A percentile compares a stretch with the other conserved stretches of the same genome.
Conservation (phyloP, 2,329 filamentous ascomycete genomes). For the Salinomyces thailandicus region DNA sequence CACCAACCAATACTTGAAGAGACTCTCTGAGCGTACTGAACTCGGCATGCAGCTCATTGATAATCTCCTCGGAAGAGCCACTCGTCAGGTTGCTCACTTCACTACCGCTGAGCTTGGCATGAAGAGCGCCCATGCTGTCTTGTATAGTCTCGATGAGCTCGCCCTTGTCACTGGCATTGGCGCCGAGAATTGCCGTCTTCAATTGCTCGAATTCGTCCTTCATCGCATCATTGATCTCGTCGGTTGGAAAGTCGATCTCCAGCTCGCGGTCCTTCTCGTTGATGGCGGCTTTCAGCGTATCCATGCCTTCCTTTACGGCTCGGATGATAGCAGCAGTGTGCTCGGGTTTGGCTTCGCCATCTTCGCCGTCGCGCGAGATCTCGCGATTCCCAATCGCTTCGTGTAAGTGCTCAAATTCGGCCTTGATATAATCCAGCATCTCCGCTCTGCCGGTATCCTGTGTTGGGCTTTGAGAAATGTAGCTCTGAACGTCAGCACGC, state of each 20-base stretch:
- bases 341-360: constrained; percentile 9
- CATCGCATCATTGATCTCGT: constrained; percentile 55
- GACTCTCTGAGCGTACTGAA: constrained; percentile 51
- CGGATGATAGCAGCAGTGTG: constrained; percentile 22
- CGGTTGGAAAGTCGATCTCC: constrained; percentile 26
- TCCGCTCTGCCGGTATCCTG: constrained; percentile 35
- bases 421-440: constrained; percentile 40
- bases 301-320: constrained; percentile 23
- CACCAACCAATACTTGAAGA: constrained; percentile 42
- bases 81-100: constrained; percentile 20
- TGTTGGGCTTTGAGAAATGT: constrained; percentile 33
- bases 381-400: constrained; percentile 39
- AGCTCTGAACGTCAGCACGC: constrained; percentile 50
- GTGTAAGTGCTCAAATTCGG: constrained; percentile 53
- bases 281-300: constrained; percentile 21
- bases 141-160: constrained; percentile 53
- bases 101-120: constrained; percentile 33
- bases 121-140: constrained; percentile 39
- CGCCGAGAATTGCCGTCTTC: constrained; percentile 61
- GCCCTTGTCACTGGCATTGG: constrained; percentile 46
- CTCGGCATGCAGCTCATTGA: constrained; percentile 46
- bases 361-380: constrained; percentile 23
- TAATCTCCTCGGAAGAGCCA: constrained; percentile 34
- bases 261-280: constrained; percentile 29
- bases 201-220: constrained; percentile 75